These are phyloP conservation scores for Macadamia tetraphylla DNA, from an alignment of 164 flowering plant species.

Conservation along the genomic window DNA sequence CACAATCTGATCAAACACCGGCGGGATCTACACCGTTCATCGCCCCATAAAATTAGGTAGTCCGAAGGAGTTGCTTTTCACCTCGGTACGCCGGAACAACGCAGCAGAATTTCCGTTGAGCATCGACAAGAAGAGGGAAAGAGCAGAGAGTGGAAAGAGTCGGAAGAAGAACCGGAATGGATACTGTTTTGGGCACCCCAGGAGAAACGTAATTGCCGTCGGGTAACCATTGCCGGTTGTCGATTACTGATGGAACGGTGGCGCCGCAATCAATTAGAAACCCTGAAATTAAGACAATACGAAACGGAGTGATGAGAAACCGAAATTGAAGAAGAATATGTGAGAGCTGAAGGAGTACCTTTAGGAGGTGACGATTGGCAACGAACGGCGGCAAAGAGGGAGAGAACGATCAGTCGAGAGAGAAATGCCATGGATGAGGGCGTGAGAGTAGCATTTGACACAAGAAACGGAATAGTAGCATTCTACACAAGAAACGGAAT, in stretches of 20 bases:
- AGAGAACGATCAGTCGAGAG: conserved; percentile 21
- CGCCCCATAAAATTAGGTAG: conserved; percentile 79
- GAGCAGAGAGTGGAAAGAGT: conserved; percentile 67
- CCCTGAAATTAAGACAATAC: conserved; percentile 25
- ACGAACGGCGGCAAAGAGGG: conserved; percentile 23
- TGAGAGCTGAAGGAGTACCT: too few species aligned
- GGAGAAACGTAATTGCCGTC: conserved; percentile 44
- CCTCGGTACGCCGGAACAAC: conserved; percentile 42
- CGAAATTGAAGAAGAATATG: conserved; percentile 13
- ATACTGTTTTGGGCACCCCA: conserved; percentile 42
- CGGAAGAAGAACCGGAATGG: conserved; percentile 23
- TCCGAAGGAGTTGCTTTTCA: conserved; percentile 58
- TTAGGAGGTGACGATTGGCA: too few species aligned
- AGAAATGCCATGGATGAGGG: conserved; percentile 25
- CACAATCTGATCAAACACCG: conserved; percentile 85
- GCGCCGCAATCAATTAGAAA: conserved; percentile 73
- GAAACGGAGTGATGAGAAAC: background rate
- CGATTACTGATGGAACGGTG: conserved; percentile 14
- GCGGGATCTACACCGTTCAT: conserved; percentile 49
- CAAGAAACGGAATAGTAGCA: background rate
- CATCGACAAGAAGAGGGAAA: conserved; percentile 35
- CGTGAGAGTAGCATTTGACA: too few species aligned
- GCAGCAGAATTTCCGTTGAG: conserved; percentile 44
- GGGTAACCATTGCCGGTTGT: conserved; percentile 55
- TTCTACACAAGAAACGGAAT: background rate